Base-by-base conservation (phyloP, 2,329 filamentous ascomycete species). In the Scedosporium apiospermum region DNA sequence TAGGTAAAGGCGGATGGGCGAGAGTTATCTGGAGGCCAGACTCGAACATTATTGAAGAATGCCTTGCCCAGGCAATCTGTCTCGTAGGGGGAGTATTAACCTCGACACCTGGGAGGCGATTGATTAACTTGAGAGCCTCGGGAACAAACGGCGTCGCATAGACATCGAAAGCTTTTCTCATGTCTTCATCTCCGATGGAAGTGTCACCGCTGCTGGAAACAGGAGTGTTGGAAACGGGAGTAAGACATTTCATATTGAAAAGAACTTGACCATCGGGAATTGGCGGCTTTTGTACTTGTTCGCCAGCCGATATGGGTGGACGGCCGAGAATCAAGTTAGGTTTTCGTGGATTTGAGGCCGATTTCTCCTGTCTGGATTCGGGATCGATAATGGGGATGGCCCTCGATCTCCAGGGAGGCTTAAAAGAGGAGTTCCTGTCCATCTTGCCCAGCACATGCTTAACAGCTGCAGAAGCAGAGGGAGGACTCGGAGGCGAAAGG, bases 141-240 rank as follows among this genome's bases (percentile, higher is more conserved):
- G 60, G 60, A 6, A 61, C 60, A n/a, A 61, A 61, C 1, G 60
- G 60, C 4, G 60, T 61, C n/a, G 60, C 60, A 18, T 61, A 61
- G 14, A 61, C 60, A 41, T 61, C 60, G 21, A 61, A 61, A 6
- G 27, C 60, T 14, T 49, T 9, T 18, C 44, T 42, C 12, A 44
- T 51, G 6, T 41, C 27, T n/a, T 61, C 60, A 9, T 58, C 55
- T 41, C 55, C 46, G 4, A 6, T 21, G n/a, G 46, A 23, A 7
- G 46, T 18, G 46, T 51, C 21, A 23, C 46, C 12, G 34, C 10
- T 12, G 10, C 34, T 10, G 6, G 34, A 38, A 38, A 38, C 10
- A 38, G 34, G 34, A 12, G 34, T 12, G 23, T 2, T 9, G 6
- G 34, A 38, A 38, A 38, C 10, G 10, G 34, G 34, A 12, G 10